Evolutionary conservation across 2,329 filamentous ascomycete genomes (phyloP).

Genomic region (Diplodia mutila): DNA sequence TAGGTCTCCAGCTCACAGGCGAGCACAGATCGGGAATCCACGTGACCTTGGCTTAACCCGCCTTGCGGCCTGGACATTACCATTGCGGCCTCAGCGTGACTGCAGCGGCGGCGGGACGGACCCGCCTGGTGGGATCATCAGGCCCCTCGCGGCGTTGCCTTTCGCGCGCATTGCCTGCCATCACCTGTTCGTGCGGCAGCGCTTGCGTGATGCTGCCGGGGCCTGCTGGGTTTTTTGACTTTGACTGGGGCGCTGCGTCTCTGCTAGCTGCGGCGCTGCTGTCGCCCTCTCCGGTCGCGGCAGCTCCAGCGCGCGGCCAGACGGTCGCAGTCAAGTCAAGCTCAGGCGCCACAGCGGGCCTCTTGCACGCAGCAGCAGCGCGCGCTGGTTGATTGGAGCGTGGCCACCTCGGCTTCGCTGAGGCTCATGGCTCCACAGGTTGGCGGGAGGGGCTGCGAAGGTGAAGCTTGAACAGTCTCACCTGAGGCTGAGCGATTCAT

Average conservation of each 20-base stretch:
- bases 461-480: neutral
- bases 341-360: slow-evolving; percentile 11
- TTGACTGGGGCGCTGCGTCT: neutral
- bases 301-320: neutral
- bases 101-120: neutral
- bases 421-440: slow-evolving; percentile 1
- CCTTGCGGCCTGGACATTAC: too few species aligned
- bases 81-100: neutral
- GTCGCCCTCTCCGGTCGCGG: neutral
- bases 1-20: slow-evolving; percentile 16
- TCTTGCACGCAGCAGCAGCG: neutral
- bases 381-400: slow-evolving; percentile 22
- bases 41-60: neutral
- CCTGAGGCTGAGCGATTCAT: neutral
- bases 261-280: neutral
- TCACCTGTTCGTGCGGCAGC: neutral
- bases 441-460: slow-evolving; percentile 5
- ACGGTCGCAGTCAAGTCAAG: neutral
- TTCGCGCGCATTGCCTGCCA: slow-evolving; percentile 2
- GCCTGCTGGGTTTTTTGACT: neutral
- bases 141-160: neutral
- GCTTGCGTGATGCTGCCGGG: neutral
- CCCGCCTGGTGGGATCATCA: neutral
- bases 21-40: slow-evolving; percentile 8
- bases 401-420: slow-evolving; percentile 25